Evolutionary conservation across 2,329 filamentous ascomycete genomes (phyloP).

Genomic region (Aspergillus pseudotamarii): DNA sequence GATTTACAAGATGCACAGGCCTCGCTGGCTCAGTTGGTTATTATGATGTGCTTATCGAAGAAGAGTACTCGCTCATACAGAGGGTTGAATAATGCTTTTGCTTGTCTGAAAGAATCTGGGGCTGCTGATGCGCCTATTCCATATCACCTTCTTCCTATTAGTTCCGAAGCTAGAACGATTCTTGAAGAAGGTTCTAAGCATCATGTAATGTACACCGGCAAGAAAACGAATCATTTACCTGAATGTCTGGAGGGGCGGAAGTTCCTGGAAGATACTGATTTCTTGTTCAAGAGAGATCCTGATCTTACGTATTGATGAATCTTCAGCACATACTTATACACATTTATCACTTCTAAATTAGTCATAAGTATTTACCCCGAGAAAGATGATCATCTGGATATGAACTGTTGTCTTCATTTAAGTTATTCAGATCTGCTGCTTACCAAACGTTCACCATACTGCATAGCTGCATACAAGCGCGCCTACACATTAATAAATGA

Average conservation of each 20-base stretch:
- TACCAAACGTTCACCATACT: too few relatives aligned
- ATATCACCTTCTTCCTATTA: conserved; percentile 85
- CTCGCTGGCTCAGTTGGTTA: conserved; percentile 81
- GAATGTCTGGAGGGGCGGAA: conserved; percentile 67
- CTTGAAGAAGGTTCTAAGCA: conserved; percentile 64
- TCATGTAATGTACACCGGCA: conserved; percentile 77
- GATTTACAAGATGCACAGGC: conserved; percentile 95
- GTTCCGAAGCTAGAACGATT: conserved; percentile 81
- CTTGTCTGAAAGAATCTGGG: conserved; percentile 78
- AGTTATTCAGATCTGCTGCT: too few relatives aligned
- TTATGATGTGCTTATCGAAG: conserved; percentile 76
- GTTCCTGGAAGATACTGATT: conserved; percentile 78
- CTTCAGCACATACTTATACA: not conserved
- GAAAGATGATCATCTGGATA: too few relatives aligned
- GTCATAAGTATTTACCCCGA: too few relatives aligned
- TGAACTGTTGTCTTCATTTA: too few relatives aligned
- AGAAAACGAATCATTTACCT: conserved; percentile 97
- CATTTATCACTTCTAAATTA: too few relatives aligned
- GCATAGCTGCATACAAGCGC: too few relatives aligned
- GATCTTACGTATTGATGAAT: not conserved
- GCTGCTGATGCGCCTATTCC: conserved; percentile 81
- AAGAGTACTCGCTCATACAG: conserved; percentile 89
- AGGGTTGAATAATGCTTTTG: conserved; percentile 76
- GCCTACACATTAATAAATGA: too few relatives aligned
- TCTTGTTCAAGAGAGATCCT: conserved; percentile 40